Percentiles rank a stretch among this genome's conserved stretches.
phyloP scores from a whole-genome alignment of 805 yeast species.

The Sungouiella blattae region DNA sequence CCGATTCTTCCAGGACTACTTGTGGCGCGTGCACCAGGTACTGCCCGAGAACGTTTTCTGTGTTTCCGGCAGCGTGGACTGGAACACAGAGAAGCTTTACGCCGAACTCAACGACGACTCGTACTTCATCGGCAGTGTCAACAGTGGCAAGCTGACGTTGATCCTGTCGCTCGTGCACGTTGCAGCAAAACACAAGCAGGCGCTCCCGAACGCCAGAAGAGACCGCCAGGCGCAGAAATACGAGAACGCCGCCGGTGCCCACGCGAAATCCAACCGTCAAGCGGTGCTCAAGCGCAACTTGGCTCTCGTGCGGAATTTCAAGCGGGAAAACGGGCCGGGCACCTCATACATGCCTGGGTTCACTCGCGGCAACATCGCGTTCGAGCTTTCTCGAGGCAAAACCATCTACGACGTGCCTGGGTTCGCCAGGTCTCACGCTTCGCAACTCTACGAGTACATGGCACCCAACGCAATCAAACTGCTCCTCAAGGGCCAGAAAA shows the following conservation, averaged over 20 bases:
- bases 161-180: slow-evolving; percentile 43
- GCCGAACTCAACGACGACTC: slow-evolving; percentile 35
- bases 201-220: slow-evolving; percentile 11
- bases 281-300: slow-evolving; percentile 1
- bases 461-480: slow-evolving; percentile 21
- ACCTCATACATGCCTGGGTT: slow-evolving; percentile 62
- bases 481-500: slow-evolving; percentile 25
- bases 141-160: slow-evolving; percentile 67
- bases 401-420: slow-evolving; percentile 49
- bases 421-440: slow-evolving; percentile 21
- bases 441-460: slow-evolving; percentile 28
- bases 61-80: slow-evolving; percentile 48
- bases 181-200: slow-evolving; percentile 6
- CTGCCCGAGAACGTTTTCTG: slow-evolving; percentile 41
- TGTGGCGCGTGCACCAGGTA: slow-evolving; percentile 28
- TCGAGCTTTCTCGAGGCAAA: slow-evolving; percentile 25
- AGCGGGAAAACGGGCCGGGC: slow-evolving; percentile 41
- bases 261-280: neutral
- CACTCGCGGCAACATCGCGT: slow-evolving; percentile 51
- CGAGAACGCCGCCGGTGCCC: slow-evolving; percentile 1
- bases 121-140: slow-evolving; percentile 62
- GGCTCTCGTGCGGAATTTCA: slow-evolving; percentile 13
- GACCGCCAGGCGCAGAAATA: slow-evolving; percentile 8
- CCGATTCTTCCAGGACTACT: slow-evolving; percentile 31
- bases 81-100: slow-evolving; percentile 47